Evolutionary conservation across 768 basidiomycete genomes (phyloP).

Genomic region (Rhizopogon sp.): DNA sequence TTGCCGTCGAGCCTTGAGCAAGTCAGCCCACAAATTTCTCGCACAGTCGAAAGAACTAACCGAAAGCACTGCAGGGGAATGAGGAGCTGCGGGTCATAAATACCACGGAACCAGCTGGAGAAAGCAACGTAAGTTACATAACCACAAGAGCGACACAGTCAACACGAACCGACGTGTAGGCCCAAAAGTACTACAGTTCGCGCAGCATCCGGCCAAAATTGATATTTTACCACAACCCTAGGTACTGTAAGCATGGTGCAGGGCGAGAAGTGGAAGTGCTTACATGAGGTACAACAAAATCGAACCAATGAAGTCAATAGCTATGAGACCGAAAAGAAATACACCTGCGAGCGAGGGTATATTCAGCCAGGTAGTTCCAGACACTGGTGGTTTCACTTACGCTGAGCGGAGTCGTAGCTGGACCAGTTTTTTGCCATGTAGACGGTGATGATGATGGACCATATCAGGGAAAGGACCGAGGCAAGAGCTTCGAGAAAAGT

Average conservation of each 20-base stretch:
- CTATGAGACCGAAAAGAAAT: constrained; percentile 27
- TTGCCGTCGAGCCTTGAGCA: constrained; percentile 19
- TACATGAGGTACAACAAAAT: constrained; percentile 35
- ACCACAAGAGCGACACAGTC: neutral
- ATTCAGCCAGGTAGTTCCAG: neutral
- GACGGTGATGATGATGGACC: constrained; percentile 28
- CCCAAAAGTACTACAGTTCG: constrained; percentile 25
- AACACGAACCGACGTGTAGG: constrained; percentile 7
- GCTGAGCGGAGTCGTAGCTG: constrained; percentile 26
- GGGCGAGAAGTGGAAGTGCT: neutral
- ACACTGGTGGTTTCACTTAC: constrained; percentile 16
- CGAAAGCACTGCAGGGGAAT: constrained; percentile 32
- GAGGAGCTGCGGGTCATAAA: constrained; percentile 25
- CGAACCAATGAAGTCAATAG: constrained; percentile 26
- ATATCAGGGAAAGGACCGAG: constrained; percentile 27
- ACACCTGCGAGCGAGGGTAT: constrained; percentile 19
- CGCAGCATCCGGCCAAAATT: constrained; percentile 33
- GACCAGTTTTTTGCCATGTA: constrained; percentile 33
- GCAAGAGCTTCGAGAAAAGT: constrained; percentile 21
- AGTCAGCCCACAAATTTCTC: neutral
- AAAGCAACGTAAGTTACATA: neutral
- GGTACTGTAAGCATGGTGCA: neutral
- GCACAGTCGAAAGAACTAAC: constrained; percentile 11
- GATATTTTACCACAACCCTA: constrained; percentile 37
- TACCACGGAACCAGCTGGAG: constrained; percentile 21